A percentile compares a stretch with the other conserved stretches of the same genome.
Evolutionary conservation across 352 stramenopile species (phyloP).

Genomic region (Albugo laibachii): DNA sequence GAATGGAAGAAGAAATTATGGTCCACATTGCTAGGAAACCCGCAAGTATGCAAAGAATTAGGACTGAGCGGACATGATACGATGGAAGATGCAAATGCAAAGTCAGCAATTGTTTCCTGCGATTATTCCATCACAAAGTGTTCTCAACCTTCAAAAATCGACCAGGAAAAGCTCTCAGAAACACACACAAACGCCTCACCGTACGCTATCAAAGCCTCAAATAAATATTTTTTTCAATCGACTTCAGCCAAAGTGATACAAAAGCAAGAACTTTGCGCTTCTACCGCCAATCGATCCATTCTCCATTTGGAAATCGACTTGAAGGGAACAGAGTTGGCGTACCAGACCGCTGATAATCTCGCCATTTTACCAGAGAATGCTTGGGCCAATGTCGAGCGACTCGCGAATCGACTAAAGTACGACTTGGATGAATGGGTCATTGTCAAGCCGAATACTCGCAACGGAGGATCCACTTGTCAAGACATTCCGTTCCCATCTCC

Average conservation of each 20-base stretch:
- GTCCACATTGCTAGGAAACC: conserved; percentile 18
- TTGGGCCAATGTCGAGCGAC: conserved; percentile 41
- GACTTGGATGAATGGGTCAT: conserved; percentile 82
- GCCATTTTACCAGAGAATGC: conserved; percentile 85
- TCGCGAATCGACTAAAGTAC: conserved; percentile 73
- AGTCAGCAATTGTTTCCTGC: conserved; percentile 12
- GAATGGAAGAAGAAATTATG: conserved; percentile 92
- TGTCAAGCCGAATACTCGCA: conserved; percentile 35
- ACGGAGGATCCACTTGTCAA: conserved; percentile 15
- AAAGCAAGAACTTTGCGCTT: conserved; percentile 82
- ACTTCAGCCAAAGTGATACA: conserved; percentile 62
- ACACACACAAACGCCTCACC: no score
- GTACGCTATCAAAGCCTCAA: conserved; percentile 39
- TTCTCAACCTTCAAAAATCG: conserved; percentile 7
- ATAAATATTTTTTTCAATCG: conserved; percentile 82
- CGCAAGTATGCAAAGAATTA: conserved; percentile 19
- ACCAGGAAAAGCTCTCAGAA: conserved; percentile 12
- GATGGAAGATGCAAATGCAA: conserved; percentile 4
- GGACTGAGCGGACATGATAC: conserved; percentile 13
- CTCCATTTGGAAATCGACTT: conserved; percentile 82
- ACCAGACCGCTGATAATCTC: conserved; percentile 89
- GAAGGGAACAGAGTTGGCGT: conserved; percentile 59
- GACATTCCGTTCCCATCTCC: conserved; percentile 88
- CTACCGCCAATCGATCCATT: conserved; percentile 61
- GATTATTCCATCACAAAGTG: conserved; percentile 41